Evolutionary conservation across 2,329 filamentous ascomycete genomes (phyloP).

Genomic region (Atkinsonella texensis): DNA sequence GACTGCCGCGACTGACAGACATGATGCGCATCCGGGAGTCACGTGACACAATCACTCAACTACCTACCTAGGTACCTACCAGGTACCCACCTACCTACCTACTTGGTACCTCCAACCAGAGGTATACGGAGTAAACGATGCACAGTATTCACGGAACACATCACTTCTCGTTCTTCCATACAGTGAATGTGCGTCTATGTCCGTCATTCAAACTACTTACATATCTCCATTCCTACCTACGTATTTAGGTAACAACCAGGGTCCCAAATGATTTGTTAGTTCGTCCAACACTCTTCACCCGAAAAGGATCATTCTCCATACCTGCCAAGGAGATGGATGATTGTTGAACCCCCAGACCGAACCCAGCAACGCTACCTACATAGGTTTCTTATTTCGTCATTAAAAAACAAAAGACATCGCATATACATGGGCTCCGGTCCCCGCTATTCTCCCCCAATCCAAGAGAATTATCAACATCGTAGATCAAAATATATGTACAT

Average conservation of each 20-base stretch:
- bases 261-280: neutral
- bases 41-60: neutral
- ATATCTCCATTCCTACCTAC: too few species aligned
- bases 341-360: neutral
- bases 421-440: neutral
- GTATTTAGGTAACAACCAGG: too few species aligned
- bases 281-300: neutral
- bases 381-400: neutral
- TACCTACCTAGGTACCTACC: neutral
- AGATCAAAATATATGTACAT: neutral
- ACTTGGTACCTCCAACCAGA: too few species aligned
- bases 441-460: neutral
- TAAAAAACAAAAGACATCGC: neutral
- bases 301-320: neutral
- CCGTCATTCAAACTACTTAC: too few species aligned
- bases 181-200: too few species aligned
- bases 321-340: neutral
- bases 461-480: neutral
- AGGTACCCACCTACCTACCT: too few species aligned
- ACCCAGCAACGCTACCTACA: neutral
- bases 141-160: too few species aligned
- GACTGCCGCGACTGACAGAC: neutral
- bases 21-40: neutral
- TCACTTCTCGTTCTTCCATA: too few species aligned
- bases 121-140: too few species aligned